These are phyloP conservation scores for Phytophthora pseudosyringae DNA, from an alignment of 352 stramenopile genomes.

Conservation along the genomic window DNA sequence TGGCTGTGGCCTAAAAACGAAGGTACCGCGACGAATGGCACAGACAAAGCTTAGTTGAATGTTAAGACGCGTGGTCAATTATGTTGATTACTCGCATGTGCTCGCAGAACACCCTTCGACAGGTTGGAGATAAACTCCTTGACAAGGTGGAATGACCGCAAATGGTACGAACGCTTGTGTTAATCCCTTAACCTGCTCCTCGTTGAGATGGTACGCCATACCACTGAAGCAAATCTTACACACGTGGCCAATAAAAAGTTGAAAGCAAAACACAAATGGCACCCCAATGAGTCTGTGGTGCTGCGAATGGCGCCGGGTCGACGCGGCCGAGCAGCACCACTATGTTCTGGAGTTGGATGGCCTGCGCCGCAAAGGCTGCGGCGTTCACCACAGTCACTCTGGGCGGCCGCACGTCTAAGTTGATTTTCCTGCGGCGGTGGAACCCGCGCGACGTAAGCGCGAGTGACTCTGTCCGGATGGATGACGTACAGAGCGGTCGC, in stretches of 20 bases:
- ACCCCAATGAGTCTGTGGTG: slow-evolving; percentile 37
- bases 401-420: slow-evolving; percentile 83
- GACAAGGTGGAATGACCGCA: slow-evolving; percentile 97
- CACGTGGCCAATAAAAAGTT: slow-evolving; percentile 60
- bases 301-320: slow-evolving; percentile 66
- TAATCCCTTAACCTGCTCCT: slow-evolving; percentile 95
- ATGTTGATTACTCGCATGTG: slow-evolving; percentile 59
- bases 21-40: too few relatives aligned
- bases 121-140: slow-evolving; percentile 92
- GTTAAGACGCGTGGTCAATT: too few relatives aligned
- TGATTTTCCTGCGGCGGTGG: slow-evolving; percentile 72
- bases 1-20: too few relatives aligned
- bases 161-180: slow-evolving; percentile 93
- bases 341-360: slow-evolving; percentile 87
- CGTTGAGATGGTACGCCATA: slow-evolving; percentile 96
- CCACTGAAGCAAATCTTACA: slow-evolving; percentile 99
- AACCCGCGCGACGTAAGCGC: slow-evolving; percentile 50
- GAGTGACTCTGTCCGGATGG: slow-evolving; percentile 49
- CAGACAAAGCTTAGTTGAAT: too few relatives aligned
- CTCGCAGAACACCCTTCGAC: slow-evolving; percentile 98
- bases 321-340: slow-evolving; percentile 65
- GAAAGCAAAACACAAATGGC: not conserved
- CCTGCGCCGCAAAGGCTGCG: slow-evolving; percentile 81
- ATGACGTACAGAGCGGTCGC: slow-evolving; percentile 46
- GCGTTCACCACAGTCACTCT: slow-evolving; percentile 86